Evolutionary conservation across 495 filamentous ascomycete genomes (phyloP), one percentile per base, ranked within the genome.

Genomic region (Rostrohypoxylon terebratum): DNA sequence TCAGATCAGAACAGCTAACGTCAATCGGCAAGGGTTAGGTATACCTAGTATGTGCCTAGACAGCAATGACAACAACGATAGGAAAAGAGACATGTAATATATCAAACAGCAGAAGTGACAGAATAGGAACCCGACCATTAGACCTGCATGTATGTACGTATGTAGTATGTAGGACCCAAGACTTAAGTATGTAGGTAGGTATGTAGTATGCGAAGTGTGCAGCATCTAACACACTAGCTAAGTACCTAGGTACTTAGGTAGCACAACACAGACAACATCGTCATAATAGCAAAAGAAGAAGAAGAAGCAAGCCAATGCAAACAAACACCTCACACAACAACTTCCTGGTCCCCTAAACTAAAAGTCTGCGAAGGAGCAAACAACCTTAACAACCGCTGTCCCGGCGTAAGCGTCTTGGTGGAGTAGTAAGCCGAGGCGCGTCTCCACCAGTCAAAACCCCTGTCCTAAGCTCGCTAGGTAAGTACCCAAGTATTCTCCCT

Each of bases 401-500:
- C 31, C 31, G 51, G 51, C 23, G 57, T 40, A 59, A 59, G 36
- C 57, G 21, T 28, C 7, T 31, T 44, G n/a, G n/a, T n/a, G n/a
- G n/a, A n/a, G n/a, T n/a, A n/a, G n/a, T n/a, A 44, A 59, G 21
- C 57, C 57, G 38, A 59, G 57, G 36, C 36, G 20, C 31, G 8
- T 9, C 11, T 13, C 38, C 9, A 8, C 38, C 36, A 59, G 31
- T 28, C 6, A 2, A 13, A 36, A 1, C 31, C 13, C 23, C 28
- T 28, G 20, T 34, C 18, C 4, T 25, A 1, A 10, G 7, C 1
- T 4, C 18, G 4, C 23, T 42, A n/a, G n/a, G n/a, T n/a, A n/a
- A n/a, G n/a, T n/a, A n/a, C n/a, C n/a, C n/a, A n/a, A n/a, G n/a
- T 53, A 14, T 31, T 53, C 14, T 58, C 13, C 23, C 13, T 53